Conservation (phyloP, 768 basidiomycete genomes). For the Lactifluus volemus region DNA sequence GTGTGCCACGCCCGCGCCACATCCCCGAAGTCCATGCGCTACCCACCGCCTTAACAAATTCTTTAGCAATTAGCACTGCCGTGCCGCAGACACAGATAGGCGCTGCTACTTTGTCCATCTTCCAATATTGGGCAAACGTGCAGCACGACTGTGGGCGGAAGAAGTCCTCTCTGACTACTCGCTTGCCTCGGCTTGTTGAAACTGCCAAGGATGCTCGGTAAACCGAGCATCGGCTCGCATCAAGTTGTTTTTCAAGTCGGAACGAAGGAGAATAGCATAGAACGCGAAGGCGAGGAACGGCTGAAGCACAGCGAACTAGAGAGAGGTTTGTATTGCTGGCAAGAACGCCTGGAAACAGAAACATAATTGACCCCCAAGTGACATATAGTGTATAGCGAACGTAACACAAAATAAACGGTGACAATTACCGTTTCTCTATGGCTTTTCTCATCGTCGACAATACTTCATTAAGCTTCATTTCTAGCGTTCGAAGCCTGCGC, state of each 20-base stretch:
- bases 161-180: slow-evolving; percentile 37
- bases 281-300: slow-evolving; percentile 13
- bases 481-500: not conserved
- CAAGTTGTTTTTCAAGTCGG: slow-evolving; percentile 9
- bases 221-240: slow-evolving; percentile 9
- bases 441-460: not conserved
- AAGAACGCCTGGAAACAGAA: not conserved
- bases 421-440: not conserved
- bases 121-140: slow-evolving; percentile 55
- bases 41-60: slow-evolving; percentile 57
- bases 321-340: not conserved
- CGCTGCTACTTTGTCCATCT: slow-evolving; percentile 47
- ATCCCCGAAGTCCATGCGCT: slow-evolving; percentile 58
- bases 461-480: not conserved
- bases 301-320: slow-evolving; percentile 13
- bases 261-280: slow-evolving; percentile 11
- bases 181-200: slow-evolving; percentile 46
- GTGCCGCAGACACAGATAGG: slow-evolving; percentile 42
- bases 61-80: slow-evolving; percentile 48
- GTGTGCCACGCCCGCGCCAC: slow-evolving; percentile 30
- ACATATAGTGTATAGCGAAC: slow-evolving; percentile 6
- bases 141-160: slow-evolving; percentile 41
- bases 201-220: slow-evolving; percentile 16
- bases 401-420: not conserved
- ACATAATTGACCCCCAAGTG: not conserved